Conservation (phyloP, 2,329 filamentous ascomycete genomes). For the Elsinoe ampelina region DNA sequence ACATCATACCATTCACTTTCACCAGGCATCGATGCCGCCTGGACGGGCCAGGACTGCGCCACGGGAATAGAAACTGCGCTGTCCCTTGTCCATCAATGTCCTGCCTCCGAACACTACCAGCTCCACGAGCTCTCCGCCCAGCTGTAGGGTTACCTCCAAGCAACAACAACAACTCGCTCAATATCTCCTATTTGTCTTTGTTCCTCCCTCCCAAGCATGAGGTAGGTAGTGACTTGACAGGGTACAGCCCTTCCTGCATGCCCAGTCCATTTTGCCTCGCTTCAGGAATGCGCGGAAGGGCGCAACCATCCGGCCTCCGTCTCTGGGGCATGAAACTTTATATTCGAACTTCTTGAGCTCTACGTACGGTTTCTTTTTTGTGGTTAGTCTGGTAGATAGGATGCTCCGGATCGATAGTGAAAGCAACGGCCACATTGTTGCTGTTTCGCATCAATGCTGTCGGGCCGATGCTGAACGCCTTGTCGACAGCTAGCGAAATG, state of each 20-base stretch:
- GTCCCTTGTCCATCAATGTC: constrained; percentile 19
- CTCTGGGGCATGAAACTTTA: constrained; percentile 28
- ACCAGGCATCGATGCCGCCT: constrained; percentile 27
- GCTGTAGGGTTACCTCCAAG: constrained; percentile 12
- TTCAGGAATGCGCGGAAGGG: constrained; percentile 19
- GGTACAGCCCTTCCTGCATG: constrained; percentile 17
- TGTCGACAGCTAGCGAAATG: constrained; percentile 26
- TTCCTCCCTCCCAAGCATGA: constrained; percentile 21
- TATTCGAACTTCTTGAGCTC: constrained; percentile 24
- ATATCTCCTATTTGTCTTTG: constrained; percentile 20
- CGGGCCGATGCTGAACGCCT: constrained; percentile 25
- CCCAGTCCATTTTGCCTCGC: constrained; percentile 19
- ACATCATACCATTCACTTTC: constrained; percentile 7
- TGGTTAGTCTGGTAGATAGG: constrained; percentile 18
- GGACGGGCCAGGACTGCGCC: constrained; percentile 27
- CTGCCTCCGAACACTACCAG: constrained; percentile 5
- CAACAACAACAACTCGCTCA: constrained; percentile 19
- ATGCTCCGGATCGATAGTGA: constrained; percentile 22
- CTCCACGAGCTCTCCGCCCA: neutral
- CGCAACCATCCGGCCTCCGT: constrained; percentile 31
- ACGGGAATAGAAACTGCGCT: constrained; percentile 15
- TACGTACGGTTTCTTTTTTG: constrained; percentile 21
- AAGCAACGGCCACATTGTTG: constrained; percentile 18
- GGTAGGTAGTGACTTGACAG: constrained; percentile 28
- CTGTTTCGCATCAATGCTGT: constrained; percentile 21